phyloP scores from a whole-genome alignment of 139 green algal genomes.

The Medakamo hakoo region DNA sequence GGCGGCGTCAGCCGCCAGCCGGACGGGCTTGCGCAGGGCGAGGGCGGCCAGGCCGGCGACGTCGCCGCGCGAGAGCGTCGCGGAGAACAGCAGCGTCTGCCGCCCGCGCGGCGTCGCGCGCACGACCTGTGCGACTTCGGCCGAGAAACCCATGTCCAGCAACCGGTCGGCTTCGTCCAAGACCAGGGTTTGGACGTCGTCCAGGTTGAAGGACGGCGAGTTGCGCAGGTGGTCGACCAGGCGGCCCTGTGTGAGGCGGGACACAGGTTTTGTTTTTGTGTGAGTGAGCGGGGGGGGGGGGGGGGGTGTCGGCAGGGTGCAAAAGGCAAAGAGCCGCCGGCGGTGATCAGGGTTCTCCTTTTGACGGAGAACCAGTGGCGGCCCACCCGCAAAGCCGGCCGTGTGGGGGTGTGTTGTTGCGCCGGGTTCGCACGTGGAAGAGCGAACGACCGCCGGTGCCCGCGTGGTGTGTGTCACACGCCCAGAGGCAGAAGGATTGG shows the following conservation, averaged over 20 bases:
- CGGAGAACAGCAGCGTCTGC: conserved; percentile 90
- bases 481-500: too few relatives aligned
- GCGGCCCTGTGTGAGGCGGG: conserved; percentile 17
- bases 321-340: not conserved
- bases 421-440: too few relatives aligned
- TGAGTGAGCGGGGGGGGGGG: too few relatives aligned
- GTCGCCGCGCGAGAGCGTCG: conserved; percentile 52
- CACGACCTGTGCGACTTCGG: conserved; percentile 71
- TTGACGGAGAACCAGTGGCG: too few relatives aligned
- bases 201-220: conserved; percentile 68
- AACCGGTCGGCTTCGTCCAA: conserved; percentile 91
- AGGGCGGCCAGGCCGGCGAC: conserved; percentile 59
- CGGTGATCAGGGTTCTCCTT: too few relatives aligned
- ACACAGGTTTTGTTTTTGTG: not conserved
- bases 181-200: conserved; percentile 73
- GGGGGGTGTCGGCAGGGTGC: not conserved
- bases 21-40: conserved; percentile 61
- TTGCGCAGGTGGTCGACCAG: conserved; percentile 94
- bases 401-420: too few relatives aligned
- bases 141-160: conserved; percentile 76
- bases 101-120: conserved; percentile 55
- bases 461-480: too few relatives aligned
- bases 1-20: conserved; percentile 71
- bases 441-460: too few relatives aligned
- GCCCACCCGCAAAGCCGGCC: too few relatives aligned